phyloP scores from a whole-genome alignment of 768 basidiomycete genomes.

The Boletales sp. region DNA sequence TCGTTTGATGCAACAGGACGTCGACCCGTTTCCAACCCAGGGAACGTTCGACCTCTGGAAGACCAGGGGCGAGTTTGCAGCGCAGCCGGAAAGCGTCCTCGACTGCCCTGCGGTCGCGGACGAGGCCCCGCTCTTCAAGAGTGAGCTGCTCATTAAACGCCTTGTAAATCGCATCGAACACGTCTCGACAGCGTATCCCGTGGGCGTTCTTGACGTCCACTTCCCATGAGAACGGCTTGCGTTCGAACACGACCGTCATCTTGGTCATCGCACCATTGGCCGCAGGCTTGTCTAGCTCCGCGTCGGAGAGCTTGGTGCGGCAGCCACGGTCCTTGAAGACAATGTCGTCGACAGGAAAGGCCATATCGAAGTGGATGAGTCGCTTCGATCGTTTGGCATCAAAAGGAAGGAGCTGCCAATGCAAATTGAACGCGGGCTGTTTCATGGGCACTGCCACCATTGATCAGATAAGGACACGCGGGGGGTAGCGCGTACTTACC shows the following conservation, averaged over 20 bases:
- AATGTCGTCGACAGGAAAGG: conserved; percentile 36
- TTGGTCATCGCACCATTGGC: conserved; percentile 38
- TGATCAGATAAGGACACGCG: conserved; percentile 31
- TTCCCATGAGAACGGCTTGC: conserved; percentile 29
- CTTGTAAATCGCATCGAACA: conserved; percentile 46
- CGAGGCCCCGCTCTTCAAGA: conserved; percentile 36
- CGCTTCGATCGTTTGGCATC: not conserved
- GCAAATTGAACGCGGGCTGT: conserved; percentile 37
- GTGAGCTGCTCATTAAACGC: conserved; percentile 41
- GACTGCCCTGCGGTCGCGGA: conserved; percentile 25
- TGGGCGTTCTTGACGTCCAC: conserved; percentile 36
- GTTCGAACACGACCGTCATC: conserved; percentile 42
- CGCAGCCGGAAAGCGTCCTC: conserved; percentile 40
- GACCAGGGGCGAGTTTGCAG: conserved; percentile 30
- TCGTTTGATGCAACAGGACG: conserved; percentile 43
- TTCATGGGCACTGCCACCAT: conserved; percentile 32
- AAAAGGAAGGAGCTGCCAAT: conserved; percentile 32
- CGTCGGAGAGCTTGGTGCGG: conserved; percentile 26
- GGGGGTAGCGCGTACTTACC: too few relatives aligned
- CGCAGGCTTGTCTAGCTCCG: conserved; percentile 39
- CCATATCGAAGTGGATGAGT: conserved; percentile 39
- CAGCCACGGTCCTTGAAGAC: conserved; percentile 15
- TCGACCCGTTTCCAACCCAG: conserved; percentile 54
- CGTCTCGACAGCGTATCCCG: conserved; percentile 49
- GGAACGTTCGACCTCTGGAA: conserved; percentile 34